Conservation (phyloP, 148 eudicot genomes). For the Euryodendron excelsum region DNA sequence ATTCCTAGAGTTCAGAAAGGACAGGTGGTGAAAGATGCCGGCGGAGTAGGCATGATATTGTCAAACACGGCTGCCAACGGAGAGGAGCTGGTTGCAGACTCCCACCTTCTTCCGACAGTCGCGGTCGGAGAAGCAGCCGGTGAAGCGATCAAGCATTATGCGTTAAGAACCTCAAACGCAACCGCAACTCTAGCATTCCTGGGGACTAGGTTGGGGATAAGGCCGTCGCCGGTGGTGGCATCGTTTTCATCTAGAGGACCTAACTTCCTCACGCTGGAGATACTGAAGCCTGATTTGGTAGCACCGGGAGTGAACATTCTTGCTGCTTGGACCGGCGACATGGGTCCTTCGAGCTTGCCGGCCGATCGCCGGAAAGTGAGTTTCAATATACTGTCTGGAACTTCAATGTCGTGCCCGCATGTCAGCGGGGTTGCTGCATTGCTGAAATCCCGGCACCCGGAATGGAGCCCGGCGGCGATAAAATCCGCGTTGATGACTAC, state of each 20-base stretch:
- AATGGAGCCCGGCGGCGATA: constrained; percentile 85
- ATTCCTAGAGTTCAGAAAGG: constrained; percentile 93
- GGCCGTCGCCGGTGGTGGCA: constrained; percentile 80
- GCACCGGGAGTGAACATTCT: constrained; percentile 98
- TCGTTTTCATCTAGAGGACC: constrained; percentile 96
- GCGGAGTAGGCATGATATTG: constrained; percentile 88
- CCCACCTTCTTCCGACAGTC: constrained; percentile 80
- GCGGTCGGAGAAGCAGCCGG: constrained; percentile 75
- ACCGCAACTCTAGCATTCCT: constrained; percentile 57
- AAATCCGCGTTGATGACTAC: constrained; percentile 96
- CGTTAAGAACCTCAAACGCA: constrained; percentile 36
- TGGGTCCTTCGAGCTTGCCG: constrained; percentile 63
- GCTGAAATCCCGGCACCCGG: constrained; percentile 73
- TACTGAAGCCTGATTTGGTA: constrained; percentile 76
- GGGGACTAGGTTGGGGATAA: constrained; percentile 60
- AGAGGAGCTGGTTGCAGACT: constrained; percentile 87
- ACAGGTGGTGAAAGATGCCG: constrained; percentile 86
- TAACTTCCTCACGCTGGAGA: constrained; percentile 61
- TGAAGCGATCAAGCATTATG: constrained; percentile 55
- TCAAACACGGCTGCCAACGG: constrained; percentile 76
- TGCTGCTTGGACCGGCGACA: constrained; percentile 72
- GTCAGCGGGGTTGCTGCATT: constrained; percentile 93
- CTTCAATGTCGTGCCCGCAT: constrained; percentile 97
- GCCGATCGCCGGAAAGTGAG: constrained; percentile 57
- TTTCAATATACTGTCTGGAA: constrained; percentile 84